Conservation (phyloP, 257 asterid genomes). For the Hygrophila difformis region DNA sequence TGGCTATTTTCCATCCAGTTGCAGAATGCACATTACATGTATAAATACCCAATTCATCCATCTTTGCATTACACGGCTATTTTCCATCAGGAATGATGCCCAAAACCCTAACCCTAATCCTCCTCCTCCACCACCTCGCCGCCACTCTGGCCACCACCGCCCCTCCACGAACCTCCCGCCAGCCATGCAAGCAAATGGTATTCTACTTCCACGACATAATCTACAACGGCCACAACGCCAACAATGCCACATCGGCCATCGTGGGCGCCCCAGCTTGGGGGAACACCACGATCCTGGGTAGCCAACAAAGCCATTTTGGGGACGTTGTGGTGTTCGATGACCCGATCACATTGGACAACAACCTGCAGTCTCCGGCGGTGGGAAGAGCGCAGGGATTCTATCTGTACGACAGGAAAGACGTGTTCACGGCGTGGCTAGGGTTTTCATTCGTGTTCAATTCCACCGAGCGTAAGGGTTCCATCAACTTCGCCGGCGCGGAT, state of each 20-base stretch:
- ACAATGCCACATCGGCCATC: constrained; percentile 63
- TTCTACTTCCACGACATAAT: constrained; percentile 75
- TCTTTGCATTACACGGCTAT: too few relatives aligned
- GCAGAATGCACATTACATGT: too few relatives aligned
- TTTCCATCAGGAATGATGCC: too few relatives aligned
- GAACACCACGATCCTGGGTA: constrained; percentile 37
- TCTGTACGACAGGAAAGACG: constrained; percentile 38
- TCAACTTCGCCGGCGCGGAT: constrained; percentile 69
- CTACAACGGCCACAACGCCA: constrained; percentile 50
- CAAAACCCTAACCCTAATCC: too few relatives aligned
- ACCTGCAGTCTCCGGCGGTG: constrained; percentile 49
- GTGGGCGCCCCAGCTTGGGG: constrained; percentile 68
- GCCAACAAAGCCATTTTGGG: constrained; percentile 41
- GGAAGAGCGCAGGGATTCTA: constrained; percentile 84
- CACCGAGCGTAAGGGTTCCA: constrained; percentile 39
- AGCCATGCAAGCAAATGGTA: too few relatives aligned
- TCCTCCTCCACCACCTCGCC: too few relatives aligned
- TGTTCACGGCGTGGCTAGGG: constrained; percentile 56
- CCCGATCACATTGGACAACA: constrained; percentile 65
- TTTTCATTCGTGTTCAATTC: constrained; percentile 67
- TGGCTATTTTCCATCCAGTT: too few relatives aligned
- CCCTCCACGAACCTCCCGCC: too few relatives aligned
- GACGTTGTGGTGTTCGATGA: constrained; percentile 64
- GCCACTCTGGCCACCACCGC: too few relatives aligned
- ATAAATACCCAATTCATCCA: too few relatives aligned